Conservation (phyloP, 2,329 filamentous ascomycete genomes). For the Ceratocystis papillata region DNA sequence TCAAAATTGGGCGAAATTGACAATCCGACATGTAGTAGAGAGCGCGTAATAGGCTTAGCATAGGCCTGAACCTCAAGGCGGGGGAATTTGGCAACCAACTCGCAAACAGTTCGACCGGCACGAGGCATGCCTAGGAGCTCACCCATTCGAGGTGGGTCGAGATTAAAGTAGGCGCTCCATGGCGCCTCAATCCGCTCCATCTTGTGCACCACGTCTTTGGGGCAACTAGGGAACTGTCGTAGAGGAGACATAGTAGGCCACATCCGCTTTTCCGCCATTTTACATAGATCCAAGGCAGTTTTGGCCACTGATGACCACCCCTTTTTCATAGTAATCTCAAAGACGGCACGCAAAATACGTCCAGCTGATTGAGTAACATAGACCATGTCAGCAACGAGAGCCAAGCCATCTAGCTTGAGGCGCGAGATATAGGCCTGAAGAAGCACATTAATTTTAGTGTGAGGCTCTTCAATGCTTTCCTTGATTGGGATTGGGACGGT, state of each 20-base stretch:
- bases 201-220: constrained; percentile 78
- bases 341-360: constrained; percentile 87
- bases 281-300: constrained; percentile 85
- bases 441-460: constrained; percentile 96
- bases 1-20: constrained; percentile 89
- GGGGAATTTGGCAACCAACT: constrained; percentile 82
- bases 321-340: constrained; percentile 95
- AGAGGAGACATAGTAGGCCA: constrained; percentile 98
- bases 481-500: constrained; percentile 93
- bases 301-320: constrained; percentile 91
- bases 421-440: constrained; percentile 94
- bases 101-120: constrained; percentile 74
- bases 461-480: constrained; percentile 91
- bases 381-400: constrained; percentile 95
- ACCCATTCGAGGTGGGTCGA: constrained; percentile 92
- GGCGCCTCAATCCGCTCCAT: constrained; percentile 89
- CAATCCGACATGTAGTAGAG: constrained; percentile 80
- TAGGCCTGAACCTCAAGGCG: constrained; percentile 85
- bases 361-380: constrained; percentile 97
- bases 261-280: constrained; percentile 99
- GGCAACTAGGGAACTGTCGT: constrained; percentile 74
- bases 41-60: constrained; percentile 87
- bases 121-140: constrained; percentile 85
- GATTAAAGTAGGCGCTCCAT: constrained; percentile 88
- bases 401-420: constrained; percentile 83